Percentiles rank a stretch among this genome's conserved stretches.
Evolutionary conservation across 441 rosid species (phyloP).

Genomic region (Populus hybrid): DNA sequence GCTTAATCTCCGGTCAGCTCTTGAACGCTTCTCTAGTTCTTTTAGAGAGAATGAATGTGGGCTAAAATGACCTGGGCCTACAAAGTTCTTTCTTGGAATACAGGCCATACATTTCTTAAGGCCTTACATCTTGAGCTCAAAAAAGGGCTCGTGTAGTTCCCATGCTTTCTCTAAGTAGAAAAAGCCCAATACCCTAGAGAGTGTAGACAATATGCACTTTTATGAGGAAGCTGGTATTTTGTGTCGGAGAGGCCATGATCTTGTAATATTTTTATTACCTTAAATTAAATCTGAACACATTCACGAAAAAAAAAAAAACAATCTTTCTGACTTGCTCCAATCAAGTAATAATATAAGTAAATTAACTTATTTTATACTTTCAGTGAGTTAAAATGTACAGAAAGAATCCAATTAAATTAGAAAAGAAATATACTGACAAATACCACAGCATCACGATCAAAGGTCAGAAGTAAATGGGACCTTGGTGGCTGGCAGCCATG

Average conservation of each 20-base stretch:
- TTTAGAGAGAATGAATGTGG: background rate
- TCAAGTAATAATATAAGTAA: background rate
- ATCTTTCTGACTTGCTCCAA: background rate
- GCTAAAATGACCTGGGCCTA: background rate
- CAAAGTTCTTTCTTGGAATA: no score
- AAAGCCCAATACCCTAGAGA: no score
- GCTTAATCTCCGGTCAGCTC: background rate
- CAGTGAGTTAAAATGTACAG: background rate
- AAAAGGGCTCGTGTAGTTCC: no score
- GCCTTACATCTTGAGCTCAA: no score
- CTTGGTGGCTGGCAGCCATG: conserved; percentile 56
- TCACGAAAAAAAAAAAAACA: background rate
- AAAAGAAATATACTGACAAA: background rate
- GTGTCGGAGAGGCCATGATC: background rate
- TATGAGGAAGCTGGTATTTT: no score
- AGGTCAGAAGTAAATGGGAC: conserved; percentile 46
- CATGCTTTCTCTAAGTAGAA: no score
- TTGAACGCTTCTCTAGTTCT: background rate
- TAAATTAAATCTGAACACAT: background rate
- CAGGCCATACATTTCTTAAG: no score
- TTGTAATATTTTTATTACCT: no score
- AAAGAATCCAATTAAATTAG: conserved; percentile 3
- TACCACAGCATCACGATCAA: conserved; percentile 13
- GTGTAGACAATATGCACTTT: no score
- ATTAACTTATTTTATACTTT: background rate